A percentile compares a stretch with the other conserved stretches of the same genome.
These are phyloP conservation scores for Claviceps digitariae DNA, from an alignment of 2,329 filamentous ascomycete species.

Conservation along the genomic window DNA sequence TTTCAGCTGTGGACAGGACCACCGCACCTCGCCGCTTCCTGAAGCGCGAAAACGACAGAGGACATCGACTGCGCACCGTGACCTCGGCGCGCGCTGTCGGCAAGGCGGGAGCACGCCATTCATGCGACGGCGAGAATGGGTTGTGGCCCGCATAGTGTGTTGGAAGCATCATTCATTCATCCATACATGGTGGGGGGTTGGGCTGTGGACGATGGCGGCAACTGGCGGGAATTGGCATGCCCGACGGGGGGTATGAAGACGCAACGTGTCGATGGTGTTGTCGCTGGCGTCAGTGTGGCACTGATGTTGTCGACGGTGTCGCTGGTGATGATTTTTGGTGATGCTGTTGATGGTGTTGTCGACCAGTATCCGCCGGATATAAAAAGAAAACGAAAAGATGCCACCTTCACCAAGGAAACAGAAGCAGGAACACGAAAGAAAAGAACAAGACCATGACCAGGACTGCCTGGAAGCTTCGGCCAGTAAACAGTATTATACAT, in stretches of 20 bases:
- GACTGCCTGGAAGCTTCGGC: not conserved
- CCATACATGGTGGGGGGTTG: too few relatives aligned
- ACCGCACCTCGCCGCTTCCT: not conserved
- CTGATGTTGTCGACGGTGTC: not conserved
- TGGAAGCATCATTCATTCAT: not conserved
- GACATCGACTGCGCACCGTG: not conserved
- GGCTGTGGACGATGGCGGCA: too few relatives aligned
- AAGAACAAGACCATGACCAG: not conserved
- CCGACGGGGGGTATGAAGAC: not conserved
- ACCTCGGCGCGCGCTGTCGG: not conserved
- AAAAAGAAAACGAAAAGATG: not conserved
- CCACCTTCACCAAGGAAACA: not conserved
- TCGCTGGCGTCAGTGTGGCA: not conserved
- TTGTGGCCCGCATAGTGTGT: not conserved
- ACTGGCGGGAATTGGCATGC: too few relatives aligned
- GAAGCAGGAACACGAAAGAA: not conserved
- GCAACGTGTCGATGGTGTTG: not conserved
- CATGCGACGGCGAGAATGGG: not conserved
- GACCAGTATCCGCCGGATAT: too few relatives aligned
- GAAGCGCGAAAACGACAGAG: not conserved
- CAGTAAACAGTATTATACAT: not conserved
- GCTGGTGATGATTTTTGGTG: not conserved
- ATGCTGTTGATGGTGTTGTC: not conserved
- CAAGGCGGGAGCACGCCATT: not conserved
- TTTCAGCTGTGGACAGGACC: slow-evolving; percentile 1